Evolutionary conservation across 208 protist genomes (phyloP), one percentile per base, ranked within the genome.

Genomic region (Leishmania braziliensis): DNA sequence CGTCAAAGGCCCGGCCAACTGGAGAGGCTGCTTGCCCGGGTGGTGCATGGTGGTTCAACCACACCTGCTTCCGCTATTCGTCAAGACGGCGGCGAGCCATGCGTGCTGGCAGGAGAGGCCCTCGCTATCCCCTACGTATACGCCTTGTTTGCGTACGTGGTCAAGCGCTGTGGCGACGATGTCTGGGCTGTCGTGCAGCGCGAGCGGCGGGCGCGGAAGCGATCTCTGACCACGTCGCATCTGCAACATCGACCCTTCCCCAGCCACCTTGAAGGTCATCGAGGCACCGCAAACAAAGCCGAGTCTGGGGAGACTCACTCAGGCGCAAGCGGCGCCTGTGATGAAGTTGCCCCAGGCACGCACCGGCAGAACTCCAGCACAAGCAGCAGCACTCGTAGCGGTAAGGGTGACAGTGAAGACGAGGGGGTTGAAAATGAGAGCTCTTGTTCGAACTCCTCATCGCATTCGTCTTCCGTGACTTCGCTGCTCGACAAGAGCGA

Each of bases 51-150:
- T 16, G 76, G 51, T 36, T n/a, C 83, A 4, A 26, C 72, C 12
- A 36, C 54, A 8, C 36, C 79, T 29, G 1, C 51, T n/a, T 73
- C 73, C 16, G 48, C 72, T 65, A 4, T 51, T 5, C 51, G 14
- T 62, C 1, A 10, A 26, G 75, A 53, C 16, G 75, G 43, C 29
- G 10, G 53, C 0, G 66, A 51, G 84, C 84, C 70, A 46, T 84
- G 76, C 69, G 83, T 95, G 56, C 56, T 95, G 4, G 77, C 83
- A 6, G 92, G 92, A 0, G 92, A 95, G 75, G 89, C 89, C 18
- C 78, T 95, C 48, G 87, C 83, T 78, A 77, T 91, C n/a, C 92
- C 92, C 12, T 77, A 89, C 69, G 62, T 93, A 29, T 23, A 6
- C 18, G 77, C 84, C 2, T 86, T 95, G 36, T 72, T 91, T 54